Evolutionary conservation across 2,329 filamentous ascomycete species (phyloP), one percentile per base, ranked within the genome.

Genomic region (Neodidymelliopsis sp.): DNA sequence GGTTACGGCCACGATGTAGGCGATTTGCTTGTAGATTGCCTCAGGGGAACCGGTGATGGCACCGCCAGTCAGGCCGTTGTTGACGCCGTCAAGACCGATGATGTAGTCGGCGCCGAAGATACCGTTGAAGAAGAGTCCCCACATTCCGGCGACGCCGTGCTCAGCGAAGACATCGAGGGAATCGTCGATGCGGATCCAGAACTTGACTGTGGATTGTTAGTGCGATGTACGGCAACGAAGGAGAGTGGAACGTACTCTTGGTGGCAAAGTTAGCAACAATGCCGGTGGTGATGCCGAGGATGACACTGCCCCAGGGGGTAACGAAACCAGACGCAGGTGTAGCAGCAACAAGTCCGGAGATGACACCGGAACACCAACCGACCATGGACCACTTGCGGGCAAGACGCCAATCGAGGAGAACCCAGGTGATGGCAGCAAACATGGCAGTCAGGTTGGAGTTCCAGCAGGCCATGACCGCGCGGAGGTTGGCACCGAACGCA

Each of bases 381-480:
- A 96, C 89, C 75, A 93, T 91, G 56, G 85, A 96, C 91, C 92
- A 96, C 80, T 97, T 97, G 75, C 86, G 86, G 51, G 91, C 91
- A 50, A 97, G 85, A 53, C 94, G 88, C 84, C 87, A 97, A 83
- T 99, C 94, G 65, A 97, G 90, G 36, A 97, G 76, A 66, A 92
- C 91, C 94, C 94, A 99, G 43, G 91, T 89, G 75, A 94, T 90
- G 58, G 91, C 88, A 29, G 85, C 93, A 67, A 97, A 96, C 79
- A 91, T 91, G 72, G 91, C 93, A 37, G 91, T 94, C 68, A 96
- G 74, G 79, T 94, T 97, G 51, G 89, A 91, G 82, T 97, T 97
- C 93, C 92, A 99, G 85, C 90, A 96, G 45, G 94, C 93, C 86
- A 97, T 95, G 59, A 89, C 87, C 45, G 94, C 94, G 60, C 94